A percentile compares a stretch with the other conserved stretches of the same genome.
Evolutionary conservation across 345 rosid species (phyloP).

Genomic region (Eucalyptus paniculata): DNA sequence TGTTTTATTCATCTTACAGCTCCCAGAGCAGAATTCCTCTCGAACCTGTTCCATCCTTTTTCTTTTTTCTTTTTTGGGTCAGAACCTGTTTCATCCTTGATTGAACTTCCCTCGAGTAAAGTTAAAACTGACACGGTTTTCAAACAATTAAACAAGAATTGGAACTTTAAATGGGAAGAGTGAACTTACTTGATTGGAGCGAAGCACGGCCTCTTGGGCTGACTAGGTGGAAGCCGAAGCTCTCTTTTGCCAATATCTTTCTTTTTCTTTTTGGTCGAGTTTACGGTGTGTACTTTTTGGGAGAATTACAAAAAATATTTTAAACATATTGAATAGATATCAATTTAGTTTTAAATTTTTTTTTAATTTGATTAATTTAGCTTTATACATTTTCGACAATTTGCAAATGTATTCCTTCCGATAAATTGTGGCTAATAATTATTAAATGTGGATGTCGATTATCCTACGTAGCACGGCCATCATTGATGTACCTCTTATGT

Average conservation of each 20-base stretch:
- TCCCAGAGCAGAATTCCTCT: not conserved
- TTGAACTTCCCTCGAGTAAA: not conserved
- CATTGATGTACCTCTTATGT: fast-evolving
- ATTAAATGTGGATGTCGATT: fast-evolving
- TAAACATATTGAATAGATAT: fast-evolving
- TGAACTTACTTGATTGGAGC: not conserved
- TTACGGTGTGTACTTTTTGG: too few relatives aligned
- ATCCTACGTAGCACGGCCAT: fast-evolving
- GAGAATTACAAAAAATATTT: not conserved
- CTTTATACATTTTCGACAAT: too few relatives aligned
- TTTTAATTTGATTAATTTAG: too few relatives aligned
- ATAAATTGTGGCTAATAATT: too few relatives aligned
- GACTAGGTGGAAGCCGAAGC: not conserved
- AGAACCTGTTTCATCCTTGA: not conserved
- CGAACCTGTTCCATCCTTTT: not conserved
- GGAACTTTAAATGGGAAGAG: not conserved
- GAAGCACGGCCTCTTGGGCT: not conserved
- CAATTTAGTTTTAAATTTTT: too few relatives aligned
- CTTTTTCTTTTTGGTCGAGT: not conserved
- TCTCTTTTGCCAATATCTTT: not conserved
- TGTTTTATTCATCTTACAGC: not conserved
- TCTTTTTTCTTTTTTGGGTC: fast-evolving
- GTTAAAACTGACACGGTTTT: not conserved
- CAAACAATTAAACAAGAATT: not conserved
- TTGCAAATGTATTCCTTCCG: fast-evolving